Percentiles rank a stretch among this genome's conserved stretches.
phyloP scores from a whole-genome alignment of 2,329 filamentous ascomycete genomes.

The Apiospora marii region DNA sequence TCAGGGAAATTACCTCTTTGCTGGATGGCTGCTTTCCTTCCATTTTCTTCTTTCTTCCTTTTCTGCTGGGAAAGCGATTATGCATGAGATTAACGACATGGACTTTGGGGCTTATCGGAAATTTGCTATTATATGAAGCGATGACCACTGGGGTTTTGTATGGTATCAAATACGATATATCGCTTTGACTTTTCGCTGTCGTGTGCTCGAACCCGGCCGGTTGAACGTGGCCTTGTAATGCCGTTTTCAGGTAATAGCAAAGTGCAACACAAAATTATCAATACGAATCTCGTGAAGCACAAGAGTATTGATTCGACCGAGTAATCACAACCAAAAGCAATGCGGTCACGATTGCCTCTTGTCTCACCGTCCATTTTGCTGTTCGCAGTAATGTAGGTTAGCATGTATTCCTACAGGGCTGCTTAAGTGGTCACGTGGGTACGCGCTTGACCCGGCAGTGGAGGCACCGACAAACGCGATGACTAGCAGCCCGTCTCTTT shows the following conservation, averaged over 20 bases:
- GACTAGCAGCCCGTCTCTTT: not conserved
- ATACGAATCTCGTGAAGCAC: not conserved
- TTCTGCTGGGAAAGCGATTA: conserved; percentile 3
- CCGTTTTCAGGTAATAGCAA: not conserved
- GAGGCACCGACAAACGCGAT: not conserved
- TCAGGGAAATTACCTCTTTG: not conserved
- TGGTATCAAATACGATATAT: not conserved
- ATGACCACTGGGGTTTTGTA: not conserved
- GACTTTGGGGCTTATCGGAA: not conserved
- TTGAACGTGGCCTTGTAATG: not conserved
- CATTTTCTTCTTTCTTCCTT: not conserved
- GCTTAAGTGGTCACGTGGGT: not conserved
- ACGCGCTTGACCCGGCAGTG: not conserved
- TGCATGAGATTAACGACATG: conserved; percentile 10
- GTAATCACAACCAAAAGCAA: not conserved
- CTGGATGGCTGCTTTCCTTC: not conserved
- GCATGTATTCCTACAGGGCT: not conserved
- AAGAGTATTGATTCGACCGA: not conserved
- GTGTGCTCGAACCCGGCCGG: not conserved
- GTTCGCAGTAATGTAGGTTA: not conserved
- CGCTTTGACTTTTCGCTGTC: not conserved
- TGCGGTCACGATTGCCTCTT: too few relatives aligned
- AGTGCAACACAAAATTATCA: not conserved
- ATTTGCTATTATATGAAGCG: conserved; percentile 9
- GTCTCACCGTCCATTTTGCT: not conserved